phyloP scores from a whole-genome alignment of 441 rosid genomes.

The Francoa sonchifolia region DNA sequence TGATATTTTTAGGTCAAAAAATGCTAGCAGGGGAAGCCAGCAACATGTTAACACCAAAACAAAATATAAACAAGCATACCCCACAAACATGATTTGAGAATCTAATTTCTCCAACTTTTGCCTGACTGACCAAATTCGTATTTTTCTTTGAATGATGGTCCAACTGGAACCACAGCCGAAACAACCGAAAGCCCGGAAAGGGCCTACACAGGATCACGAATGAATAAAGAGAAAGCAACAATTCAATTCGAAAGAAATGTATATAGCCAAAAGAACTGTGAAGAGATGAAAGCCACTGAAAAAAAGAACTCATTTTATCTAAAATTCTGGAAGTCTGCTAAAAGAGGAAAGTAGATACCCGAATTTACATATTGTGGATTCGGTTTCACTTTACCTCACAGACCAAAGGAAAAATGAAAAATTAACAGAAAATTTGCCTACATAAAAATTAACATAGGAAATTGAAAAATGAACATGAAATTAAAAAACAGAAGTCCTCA shows the following conservation, averaged over 20 bases:
- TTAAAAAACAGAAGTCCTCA: constrained; percentile 12
- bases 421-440: background rate
- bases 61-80: constrained; percentile 3
- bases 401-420: constrained; percentile 13
- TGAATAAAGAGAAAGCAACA: constrained; percentile 8
- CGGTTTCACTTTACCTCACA: constrained; percentile 21
- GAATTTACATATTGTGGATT: constrained; percentile 27
- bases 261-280: background rate
- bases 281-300: background rate
- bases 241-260: background rate
- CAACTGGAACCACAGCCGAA: too few relatives aligned
- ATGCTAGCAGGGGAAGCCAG: background rate
- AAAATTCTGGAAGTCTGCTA: constrained; percentile 10
- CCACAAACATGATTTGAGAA: constrained; percentile 6
- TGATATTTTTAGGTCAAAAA: too few relatives aligned
- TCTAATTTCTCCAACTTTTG: background rate
- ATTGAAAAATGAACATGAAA: constrained; percentile 1
- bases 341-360: constrained; percentile 23
- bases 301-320: background rate
- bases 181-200: constrained; percentile 6
- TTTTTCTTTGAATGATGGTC: background rate
- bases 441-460: constrained; percentile 6
- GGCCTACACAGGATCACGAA: constrained; percentile 11
- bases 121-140: background rate
- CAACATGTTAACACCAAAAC: background rate